Evolutionary conservation across 2,329 filamentous ascomycete species (phyloP), one percentile per base, ranked within the genome.

Genomic region (Fusarium chuoi): DNA sequence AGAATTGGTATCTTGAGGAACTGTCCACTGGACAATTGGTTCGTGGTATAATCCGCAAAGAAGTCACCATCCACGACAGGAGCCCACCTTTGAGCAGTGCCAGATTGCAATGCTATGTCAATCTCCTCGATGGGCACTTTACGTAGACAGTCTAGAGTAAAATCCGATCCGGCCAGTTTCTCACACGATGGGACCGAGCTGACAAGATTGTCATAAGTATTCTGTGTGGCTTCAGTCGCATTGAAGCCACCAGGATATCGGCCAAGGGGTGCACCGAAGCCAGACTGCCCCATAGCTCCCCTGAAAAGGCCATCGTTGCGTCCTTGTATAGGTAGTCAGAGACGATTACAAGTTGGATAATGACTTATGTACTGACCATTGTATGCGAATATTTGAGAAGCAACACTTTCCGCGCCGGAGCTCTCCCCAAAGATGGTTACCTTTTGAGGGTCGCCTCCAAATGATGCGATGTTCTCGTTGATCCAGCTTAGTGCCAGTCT

Each of bases 341-440:
- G 11, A n/a, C n/a, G n/a, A n/a, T n/a, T n/a, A n/a, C n/a, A n/a
- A n/a, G n/a, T n/a, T n/a, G n/a, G n/a, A n/a, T n/a, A n/a, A n/a
- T n/a, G n/a, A n/a, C n/a, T n/a, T n/a, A n/a, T n/a, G n/a, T 14
- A 38, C 62, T 68, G 11, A 57, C 87, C 87, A 20, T 85, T 65
- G 15, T 74, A 71, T 2, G 71, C 71, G 15, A 73, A 61, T 4
- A 74, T 35, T 20, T 73, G 70, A 5, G 71, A 66, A 14, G 61
- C 63, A 7, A 73, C 35, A 48, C 71, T 73, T 42, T 73, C 71
- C 1, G 66, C 86, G 5, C 87, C 87, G 3, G 87, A 86, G 24
- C 84, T 87, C 75, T 89, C 85, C 39, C 85, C 87, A 79, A 84
- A 88, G 42, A 88, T 81, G 3, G 85, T 87, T n/a, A 88, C 85